Evolutionary conservation across 1,139 yeast genomes (phyloP).

Genomic region (Candida tetrigidarum): DNA sequence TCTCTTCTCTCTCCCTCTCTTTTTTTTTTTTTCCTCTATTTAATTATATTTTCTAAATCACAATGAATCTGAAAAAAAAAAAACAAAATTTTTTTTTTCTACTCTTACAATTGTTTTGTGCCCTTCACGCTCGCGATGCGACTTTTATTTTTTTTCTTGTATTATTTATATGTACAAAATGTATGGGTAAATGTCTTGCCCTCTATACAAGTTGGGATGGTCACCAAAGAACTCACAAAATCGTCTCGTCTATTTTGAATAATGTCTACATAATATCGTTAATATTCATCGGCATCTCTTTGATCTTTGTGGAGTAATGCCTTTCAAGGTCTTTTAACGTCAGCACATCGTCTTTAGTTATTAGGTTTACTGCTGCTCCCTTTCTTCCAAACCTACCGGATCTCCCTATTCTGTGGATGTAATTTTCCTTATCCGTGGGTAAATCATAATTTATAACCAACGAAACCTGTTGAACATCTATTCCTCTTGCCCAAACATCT

Average conservation of each 20-base stretch:
- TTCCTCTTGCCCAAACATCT: slow-evolving; percentile 98
- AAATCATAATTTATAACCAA: slow-evolving; percentile 91
- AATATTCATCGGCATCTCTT: slow-evolving; percentile 86
- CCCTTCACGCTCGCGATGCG: neutral
- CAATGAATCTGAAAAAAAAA: neutral
- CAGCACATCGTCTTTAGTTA: slow-evolving; percentile 68
- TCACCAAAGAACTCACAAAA: neutral
- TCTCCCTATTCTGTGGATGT: slow-evolving; percentile 92
- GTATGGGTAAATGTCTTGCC: no score
- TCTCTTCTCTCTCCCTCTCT: slow-evolving; percentile 9
- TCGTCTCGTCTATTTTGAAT: neutral
- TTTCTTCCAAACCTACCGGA: slow-evolving; percentile 96
- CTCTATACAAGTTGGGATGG: neutral
- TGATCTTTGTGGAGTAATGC: slow-evolving; percentile 76
- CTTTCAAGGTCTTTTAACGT: slow-evolving; percentile 72
- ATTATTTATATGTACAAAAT: no score
- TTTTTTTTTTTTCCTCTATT: neutral
- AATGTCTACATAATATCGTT: slow-evolving; percentile 42
- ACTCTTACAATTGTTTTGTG: neutral
- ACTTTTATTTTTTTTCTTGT: no score
- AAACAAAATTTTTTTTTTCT: no score
- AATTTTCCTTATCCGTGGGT: slow-evolving; percentile 85
- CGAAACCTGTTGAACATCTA: slow-evolving; percentile 97
- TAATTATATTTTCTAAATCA: neutral
- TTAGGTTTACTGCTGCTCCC: slow-evolving; percentile 91